Conservation (phyloP, 2,329 filamentous ascomycete genomes). For the Cytospora schulzeri region DNA sequence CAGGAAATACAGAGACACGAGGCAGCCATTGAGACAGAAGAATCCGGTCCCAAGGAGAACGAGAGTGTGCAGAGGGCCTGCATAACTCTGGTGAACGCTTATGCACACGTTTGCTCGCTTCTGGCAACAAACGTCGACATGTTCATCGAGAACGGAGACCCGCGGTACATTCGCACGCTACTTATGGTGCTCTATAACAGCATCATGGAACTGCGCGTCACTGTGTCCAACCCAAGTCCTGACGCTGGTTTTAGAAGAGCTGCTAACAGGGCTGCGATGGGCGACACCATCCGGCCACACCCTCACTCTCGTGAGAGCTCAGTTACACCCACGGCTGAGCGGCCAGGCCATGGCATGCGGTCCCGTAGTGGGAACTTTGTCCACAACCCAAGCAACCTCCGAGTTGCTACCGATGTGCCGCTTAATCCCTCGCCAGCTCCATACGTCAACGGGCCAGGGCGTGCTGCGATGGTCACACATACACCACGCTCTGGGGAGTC, state of each 20-base stretch:
- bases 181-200: constrained; percentile 67
- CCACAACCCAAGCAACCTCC: constrained; percentile 56
- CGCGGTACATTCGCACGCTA: constrained; percentile 66
- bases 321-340: constrained; percentile 54
- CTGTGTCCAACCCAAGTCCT: constrained; percentile 42
- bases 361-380: constrained; percentile 42
- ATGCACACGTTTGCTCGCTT: constrained; percentile 65
- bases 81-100: constrained; percentile 64
- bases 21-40: constrained; percentile 51
- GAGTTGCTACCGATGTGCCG: constrained; percentile 59
- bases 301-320: constrained; percentile 53
- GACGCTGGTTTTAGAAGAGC: constrained; percentile 35
- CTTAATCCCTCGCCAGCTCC: constrained; percentile 33
- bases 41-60: constrained; percentile 55
- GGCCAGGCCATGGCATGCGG: constrained; percentile 43
- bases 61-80: constrained; percentile 66
- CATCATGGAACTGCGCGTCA: constrained; percentile 66
- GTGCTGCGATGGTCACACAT: constrained; percentile 56
- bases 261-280: constrained; percentile 34
- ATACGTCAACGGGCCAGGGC: constrained; percentile 52
- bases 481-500: constrained; percentile 84
- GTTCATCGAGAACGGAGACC: constrained; percentile 66
- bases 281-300: constrained; percentile 51
- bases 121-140: constrained; percentile 64
- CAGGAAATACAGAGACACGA: constrained; percentile 66